Conservation (phyloP, 345 rosid species). For the Eucalyptus decipiens region DNA sequence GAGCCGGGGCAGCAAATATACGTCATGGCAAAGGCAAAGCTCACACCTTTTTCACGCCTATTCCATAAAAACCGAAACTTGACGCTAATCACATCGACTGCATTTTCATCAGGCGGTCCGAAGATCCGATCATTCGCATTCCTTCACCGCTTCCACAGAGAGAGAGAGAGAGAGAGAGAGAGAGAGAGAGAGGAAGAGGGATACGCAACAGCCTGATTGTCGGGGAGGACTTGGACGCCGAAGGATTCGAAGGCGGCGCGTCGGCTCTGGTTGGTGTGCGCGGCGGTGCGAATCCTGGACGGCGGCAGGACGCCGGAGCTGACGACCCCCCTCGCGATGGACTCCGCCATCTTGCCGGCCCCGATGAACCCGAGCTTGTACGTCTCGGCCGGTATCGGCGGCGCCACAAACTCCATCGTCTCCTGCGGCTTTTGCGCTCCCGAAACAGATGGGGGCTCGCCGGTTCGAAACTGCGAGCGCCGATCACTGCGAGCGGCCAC, state of each 20-base stretch:
- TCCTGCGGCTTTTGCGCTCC: not conserved
- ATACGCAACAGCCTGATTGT: conserved; percentile 33
- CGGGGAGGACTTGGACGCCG: conserved; percentile 40
- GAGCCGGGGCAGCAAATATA: not conserved
- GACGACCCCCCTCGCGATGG: conserved; percentile 76
- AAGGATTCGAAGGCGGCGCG: conserved; percentile 56
- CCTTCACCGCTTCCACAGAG: not conserved
- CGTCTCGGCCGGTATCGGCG: conserved; percentile 29
- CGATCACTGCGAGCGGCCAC: not conserved
- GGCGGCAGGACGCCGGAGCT: conserved; percentile 64
- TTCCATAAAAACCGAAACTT: not conserved
- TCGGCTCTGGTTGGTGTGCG: conserved; percentile 48
- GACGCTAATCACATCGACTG: not conserved
- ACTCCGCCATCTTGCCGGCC: conserved; percentile 94
- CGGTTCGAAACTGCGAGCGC: not conserved
- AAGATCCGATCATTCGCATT: not conserved
- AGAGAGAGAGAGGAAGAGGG: not conserved
- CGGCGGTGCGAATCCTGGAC: conserved; percentile 54
- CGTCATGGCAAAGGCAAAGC: not conserved
- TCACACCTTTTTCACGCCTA: not conserved
- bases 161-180: not conserved
- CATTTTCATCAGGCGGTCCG: not conserved
- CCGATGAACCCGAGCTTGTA: conserved; percentile 70
- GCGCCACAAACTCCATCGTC: conserved; percentile 17
- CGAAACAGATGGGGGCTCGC: not conserved